Percentiles rank a stretch among this genome's conserved stretches.
Evolutionary conservation across 306 rosid species (phyloP).

Genomic region (Malus asiatica): DNA sequence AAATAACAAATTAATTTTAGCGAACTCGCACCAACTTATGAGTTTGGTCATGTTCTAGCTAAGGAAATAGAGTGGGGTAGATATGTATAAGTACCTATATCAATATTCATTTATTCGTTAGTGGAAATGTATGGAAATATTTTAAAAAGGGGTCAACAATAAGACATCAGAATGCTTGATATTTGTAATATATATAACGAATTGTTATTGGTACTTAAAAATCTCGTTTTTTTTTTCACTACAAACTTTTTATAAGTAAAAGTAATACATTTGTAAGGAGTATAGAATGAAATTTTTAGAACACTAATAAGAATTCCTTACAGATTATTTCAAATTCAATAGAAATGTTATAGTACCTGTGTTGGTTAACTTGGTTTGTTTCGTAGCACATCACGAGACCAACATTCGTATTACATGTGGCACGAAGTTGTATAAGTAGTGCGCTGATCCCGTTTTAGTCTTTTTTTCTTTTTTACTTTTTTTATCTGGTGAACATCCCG

Average conservation of each 20-base stretch:
- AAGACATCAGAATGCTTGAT: neutral
- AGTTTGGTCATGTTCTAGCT: neutral
- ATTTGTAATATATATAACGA: no score
- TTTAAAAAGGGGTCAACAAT: neutral
- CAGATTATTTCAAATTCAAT: no score
- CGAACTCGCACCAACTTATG: neutral
- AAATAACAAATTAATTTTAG: neutral
- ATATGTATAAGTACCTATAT: neutral
- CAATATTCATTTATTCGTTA: neutral
- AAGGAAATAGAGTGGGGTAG: neutral
- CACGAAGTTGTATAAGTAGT: neutral
- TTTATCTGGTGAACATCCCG: neutral
- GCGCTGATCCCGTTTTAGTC: neutral
- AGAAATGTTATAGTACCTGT: neutral
- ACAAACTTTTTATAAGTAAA: no score
- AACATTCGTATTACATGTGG: no score
- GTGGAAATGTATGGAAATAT: neutral
- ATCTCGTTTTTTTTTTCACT: no score
- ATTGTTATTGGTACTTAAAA: no score
- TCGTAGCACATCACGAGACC: neutral
- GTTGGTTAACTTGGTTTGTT: neutral
- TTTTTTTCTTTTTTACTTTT: neutral
- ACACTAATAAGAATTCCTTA: no score
- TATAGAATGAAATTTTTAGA: no score
- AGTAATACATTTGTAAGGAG: no score